Evolutionary conservation across 2,329 filamentous ascomycete genomes (phyloP), one percentile per base, ranked within the genome.

Genomic region (Fusarium nematophilum): DNA sequence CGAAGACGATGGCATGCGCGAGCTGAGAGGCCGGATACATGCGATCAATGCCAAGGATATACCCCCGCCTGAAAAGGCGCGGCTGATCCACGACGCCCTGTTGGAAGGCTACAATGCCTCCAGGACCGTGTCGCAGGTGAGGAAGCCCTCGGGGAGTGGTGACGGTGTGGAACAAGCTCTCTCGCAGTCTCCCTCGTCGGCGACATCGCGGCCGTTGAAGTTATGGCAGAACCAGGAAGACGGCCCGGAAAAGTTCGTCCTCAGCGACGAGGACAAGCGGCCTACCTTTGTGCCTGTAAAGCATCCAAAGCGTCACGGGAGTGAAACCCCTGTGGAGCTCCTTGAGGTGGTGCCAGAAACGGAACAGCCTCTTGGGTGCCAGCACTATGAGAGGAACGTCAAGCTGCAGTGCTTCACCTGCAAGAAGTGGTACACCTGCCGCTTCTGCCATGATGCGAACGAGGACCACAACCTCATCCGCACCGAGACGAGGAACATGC

Each of bases 321-420:
- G 81, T 10, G 81, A 83, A 39, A 64, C 66, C 3, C 65, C 67
- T 7, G 59, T 55, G n/a, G 59, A 64, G 31, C 51, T 53, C 5
- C 48, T 52, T 9, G 62, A 68, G 23, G 52, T 59, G 8, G 48
- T 59, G 36, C 31, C 61, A n/a, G 73, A 75, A 26, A 48, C 56
- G 14, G 65, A 67, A 31, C 65, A 67, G 3, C 78, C 81, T 25
- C 77, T 97, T 5, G 95, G 95, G 1, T 99, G 95, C 73, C 83
- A 89, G 68, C 95, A 99, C 76, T 99, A 99, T 75, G 92, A 91
- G 71, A 88, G 95, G 62, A 98, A 98, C 68, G 92, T 99, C 67
- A 98, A 98, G 75, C 80, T 98, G 27, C 93, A 99, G 77, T 99
- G 95, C 75, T 92, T 86, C 64, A 89, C 90, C 21, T 99, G 95